These are phyloP conservation scores for Helotiales sp. DNA, from an alignment of 2,329 filamentous ascomycete species.

Conservation along the genomic window DNA sequence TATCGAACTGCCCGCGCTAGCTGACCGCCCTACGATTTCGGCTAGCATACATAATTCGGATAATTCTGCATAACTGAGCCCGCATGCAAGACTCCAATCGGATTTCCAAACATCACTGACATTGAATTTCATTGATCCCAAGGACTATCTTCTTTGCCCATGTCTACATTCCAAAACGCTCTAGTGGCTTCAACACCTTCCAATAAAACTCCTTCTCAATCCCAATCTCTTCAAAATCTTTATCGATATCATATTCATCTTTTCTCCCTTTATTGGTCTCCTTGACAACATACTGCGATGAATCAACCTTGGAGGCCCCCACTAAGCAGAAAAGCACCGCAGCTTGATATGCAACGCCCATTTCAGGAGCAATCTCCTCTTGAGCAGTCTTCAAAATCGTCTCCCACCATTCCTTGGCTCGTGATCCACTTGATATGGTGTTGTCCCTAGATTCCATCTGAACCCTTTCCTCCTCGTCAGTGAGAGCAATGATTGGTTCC, in stretches of 20 bases:
- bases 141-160: not conserved
- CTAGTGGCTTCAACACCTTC: slow-evolving; percentile 6
- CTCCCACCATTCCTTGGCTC: not conserved
- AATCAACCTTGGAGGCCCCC: not conserved
- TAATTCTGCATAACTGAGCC: slow-evolving; percentile 12
- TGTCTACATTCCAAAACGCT: not conserved
- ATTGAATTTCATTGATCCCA: not conserved
- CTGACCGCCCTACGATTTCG: slow-evolving; percentile 6
- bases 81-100: no score
- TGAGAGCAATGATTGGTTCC: not conserved
- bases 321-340: not conserved
- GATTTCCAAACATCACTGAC: no score
- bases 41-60: slow-evolving; percentile 2
- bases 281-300: not conserved
- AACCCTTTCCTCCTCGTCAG: not conserved
- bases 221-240: slow-evolving; percentile 3
- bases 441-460: not conserved
- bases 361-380: not conserved
- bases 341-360: not conserved
- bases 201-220: slow-evolving; percentile 13
- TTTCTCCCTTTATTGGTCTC: not conserved
- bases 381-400: not conserved
- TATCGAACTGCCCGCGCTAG: not conserved
- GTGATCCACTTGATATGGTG: not conserved
- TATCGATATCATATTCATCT: not conserved